Percentiles rank a stretch among this genome's conserved stretches.
phyloP scores from a whole-genome alignment of 768 basidiomycete species.

The Melanogaster broomeanus region DNA sequence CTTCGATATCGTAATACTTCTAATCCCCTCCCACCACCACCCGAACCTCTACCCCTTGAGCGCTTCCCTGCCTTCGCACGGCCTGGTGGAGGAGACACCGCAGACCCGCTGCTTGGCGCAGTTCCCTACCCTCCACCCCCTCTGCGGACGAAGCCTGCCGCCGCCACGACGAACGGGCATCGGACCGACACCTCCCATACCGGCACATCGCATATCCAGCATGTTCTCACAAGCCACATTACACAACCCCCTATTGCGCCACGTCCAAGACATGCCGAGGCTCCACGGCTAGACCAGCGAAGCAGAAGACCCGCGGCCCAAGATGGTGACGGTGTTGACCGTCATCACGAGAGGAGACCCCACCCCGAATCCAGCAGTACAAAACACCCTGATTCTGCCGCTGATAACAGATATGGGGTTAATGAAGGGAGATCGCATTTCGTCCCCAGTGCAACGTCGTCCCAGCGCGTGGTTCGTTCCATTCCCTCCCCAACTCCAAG shows the following conservation, averaged over 20 bases:
- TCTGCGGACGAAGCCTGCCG: constrained; percentile 15
- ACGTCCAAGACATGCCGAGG: constrained; percentile 23
- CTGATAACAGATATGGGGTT: constrained; percentile 7
- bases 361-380: constrained; percentile 13
- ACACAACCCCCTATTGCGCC: constrained; percentile 17
- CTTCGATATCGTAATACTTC: constrained; percentile 32
- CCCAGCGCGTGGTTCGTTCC: constrained; percentile 31
- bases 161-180: constrained; percentile 13
- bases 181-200: constrained; percentile 5
- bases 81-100: constrained; percentile 24
- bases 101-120: constrained; percentile 20
- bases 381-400: not conserved
- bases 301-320: constrained; percentile 12
- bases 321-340: constrained; percentile 13
- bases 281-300: constrained; percentile 24
- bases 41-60: constrained; percentile 50
- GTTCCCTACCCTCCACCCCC: constrained; percentile 31
- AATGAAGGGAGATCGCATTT: constrained; percentile 28
- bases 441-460: constrained; percentile 34
- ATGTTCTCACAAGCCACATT: constrained; percentile 12
- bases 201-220: constrained; percentile 14
- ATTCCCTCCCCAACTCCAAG: constrained; percentile 26
- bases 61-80: constrained; percentile 44
- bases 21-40: constrained; percentile 61
- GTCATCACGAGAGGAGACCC: constrained; percentile 12